These are phyloP conservation scores for Serpula lacrymans DNA, from an alignment of 768 basidiomycete species.

Conservation along the genomic window DNA sequence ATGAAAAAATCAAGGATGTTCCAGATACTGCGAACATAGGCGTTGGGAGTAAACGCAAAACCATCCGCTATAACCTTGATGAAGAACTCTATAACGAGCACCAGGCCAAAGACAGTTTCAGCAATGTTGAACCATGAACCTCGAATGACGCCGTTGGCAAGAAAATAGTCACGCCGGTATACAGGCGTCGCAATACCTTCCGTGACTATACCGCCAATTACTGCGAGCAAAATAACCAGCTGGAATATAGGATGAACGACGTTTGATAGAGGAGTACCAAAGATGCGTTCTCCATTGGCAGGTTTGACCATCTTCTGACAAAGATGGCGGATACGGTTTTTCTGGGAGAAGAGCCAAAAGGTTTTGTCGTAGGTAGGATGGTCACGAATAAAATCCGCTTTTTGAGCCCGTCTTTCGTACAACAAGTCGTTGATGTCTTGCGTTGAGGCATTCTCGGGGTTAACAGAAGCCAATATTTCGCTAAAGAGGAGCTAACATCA, in stretches of 20 bases:
- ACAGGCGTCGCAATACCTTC: slow-evolving; percentile 81
- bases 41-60: slow-evolving; percentile 85
- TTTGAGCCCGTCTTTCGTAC: slow-evolving; percentile 70
- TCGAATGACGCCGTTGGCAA: slow-evolving; percentile 52
- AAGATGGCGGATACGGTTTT: slow-evolving; percentile 62
- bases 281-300: slow-evolving; percentile 81
- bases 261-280: slow-evolving; percentile 67
- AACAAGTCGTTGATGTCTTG: slow-evolving; percentile 60
- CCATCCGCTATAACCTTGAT: slow-evolving; percentile 95
- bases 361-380: slow-evolving; percentile 89
- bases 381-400: slow-evolving; percentile 82
- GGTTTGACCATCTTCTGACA: slow-evolving; percentile 86
- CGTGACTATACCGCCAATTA: slow-evolving; percentile 78
- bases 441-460: slow-evolving; percentile 43
- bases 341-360: slow-evolving; percentile 86
- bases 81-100: slow-evolving; percentile 75
- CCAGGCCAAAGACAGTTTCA: slow-evolving; percentile 67
- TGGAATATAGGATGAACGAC: slow-evolving; percentile 72
- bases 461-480: slow-evolving; percentile 64
- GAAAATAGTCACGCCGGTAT: slow-evolving; percentile 74
- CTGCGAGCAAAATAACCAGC: slow-evolving; percentile 64
- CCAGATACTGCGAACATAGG: slow-evolving; percentile 90
- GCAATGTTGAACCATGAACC: slow-evolving; percentile 86
- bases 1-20: slow-evolving; percentile 88
- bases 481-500: slow-evolving; percentile 31